Percentiles rank a stretch among this genome's conserved stretches.
Conservation (phyloP, 441 rosid genomes). For the Euphorbia corollata region DNA sequence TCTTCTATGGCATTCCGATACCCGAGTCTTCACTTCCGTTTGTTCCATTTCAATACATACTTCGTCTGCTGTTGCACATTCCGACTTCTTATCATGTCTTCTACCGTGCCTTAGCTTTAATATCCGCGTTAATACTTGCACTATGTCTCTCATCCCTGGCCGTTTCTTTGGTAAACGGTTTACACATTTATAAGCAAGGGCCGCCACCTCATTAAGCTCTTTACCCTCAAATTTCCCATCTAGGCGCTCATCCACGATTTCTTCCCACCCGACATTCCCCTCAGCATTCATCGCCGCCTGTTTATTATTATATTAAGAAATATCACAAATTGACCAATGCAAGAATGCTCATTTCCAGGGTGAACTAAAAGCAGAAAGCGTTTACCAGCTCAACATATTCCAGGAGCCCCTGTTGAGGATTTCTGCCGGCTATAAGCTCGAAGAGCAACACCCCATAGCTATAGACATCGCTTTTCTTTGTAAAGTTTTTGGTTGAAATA, state of each 20-base stretch:
- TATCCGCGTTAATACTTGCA: constrained; percentile 69
- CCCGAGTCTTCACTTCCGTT: constrained; percentile 34
- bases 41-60: constrained; percentile 46
- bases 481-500: constrained; percentile 68
- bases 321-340: not conserved
- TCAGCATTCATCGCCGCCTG: constrained; percentile 88
- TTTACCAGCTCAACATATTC: constrained; percentile 88
- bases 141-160: constrained; percentile 88
- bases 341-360: too few species aligned
- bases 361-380: not conserved
- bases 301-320: not conserved
- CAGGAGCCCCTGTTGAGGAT: constrained; percentile 93
- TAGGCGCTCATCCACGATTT: constrained; percentile 70
- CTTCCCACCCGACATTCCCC: constrained; percentile 91
- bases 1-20: constrained; percentile 46
- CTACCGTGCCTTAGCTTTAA: constrained; percentile 53
- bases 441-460: constrained; percentile 91
- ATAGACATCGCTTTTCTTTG: constrained; percentile 93
- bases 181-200: constrained; percentile 79
- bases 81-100: constrained; percentile 52
- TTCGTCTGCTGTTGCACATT: constrained; percentile 38
- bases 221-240: constrained; percentile 61
- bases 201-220: constrained; percentile 82
- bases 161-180: constrained; percentile 63
- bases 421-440: constrained; percentile 89